Conservation (phyloP, 768 basidiomycete species). For the Boletellus sp. region DNA sequence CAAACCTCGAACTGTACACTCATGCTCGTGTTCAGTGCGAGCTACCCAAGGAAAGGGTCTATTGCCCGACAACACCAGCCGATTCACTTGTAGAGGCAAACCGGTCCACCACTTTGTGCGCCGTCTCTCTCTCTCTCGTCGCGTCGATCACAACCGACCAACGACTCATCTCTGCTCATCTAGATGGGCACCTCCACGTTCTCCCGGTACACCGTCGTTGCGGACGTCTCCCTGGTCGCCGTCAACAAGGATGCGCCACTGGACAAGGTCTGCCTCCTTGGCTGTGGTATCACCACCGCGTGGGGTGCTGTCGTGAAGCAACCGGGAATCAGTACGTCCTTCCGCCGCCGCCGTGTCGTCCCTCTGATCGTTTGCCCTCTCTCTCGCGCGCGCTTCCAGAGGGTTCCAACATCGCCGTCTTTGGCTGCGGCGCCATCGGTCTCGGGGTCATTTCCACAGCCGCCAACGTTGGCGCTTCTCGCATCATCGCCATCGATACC, state of each 20-base stretch:
- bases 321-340: slow-evolving; percentile 67
- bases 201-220: slow-evolving; percentile 99
- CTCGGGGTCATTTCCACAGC: slow-evolving; percentile 88
- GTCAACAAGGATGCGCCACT: slow-evolving; percentile 84
- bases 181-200: slow-evolving; percentile 99
- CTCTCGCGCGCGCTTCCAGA: slow-evolving; percentile 43
- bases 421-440: slow-evolving; percentile 95
- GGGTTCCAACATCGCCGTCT: slow-evolving; percentile 87
- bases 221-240: slow-evolving; percentile 93
- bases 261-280: slow-evolving; percentile 95
- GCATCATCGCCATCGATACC: slow-evolving; percentile 89
- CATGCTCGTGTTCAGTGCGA: slow-evolving; percentile 54
- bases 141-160: neutral
- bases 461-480: slow-evolving; percentile 69
- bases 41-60: slow-evolving; percentile 90
- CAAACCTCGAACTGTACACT: neutral
- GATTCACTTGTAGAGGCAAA: slow-evolving; percentile 89
- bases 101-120: slow-evolving; percentile 88
- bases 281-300: slow-evolving; percentile 96
- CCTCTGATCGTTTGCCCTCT: neutral
- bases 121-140: slow-evolving; percentile 1
- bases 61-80: slow-evolving; percentile 87
- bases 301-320: slow-evolving; percentile 96
- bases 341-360: neutral
- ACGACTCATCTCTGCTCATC: neutral